Evolutionary conservation across 1,139 yeast genomes (phyloP).

Genomic region (Entelexis paramagnoliae): DNA sequence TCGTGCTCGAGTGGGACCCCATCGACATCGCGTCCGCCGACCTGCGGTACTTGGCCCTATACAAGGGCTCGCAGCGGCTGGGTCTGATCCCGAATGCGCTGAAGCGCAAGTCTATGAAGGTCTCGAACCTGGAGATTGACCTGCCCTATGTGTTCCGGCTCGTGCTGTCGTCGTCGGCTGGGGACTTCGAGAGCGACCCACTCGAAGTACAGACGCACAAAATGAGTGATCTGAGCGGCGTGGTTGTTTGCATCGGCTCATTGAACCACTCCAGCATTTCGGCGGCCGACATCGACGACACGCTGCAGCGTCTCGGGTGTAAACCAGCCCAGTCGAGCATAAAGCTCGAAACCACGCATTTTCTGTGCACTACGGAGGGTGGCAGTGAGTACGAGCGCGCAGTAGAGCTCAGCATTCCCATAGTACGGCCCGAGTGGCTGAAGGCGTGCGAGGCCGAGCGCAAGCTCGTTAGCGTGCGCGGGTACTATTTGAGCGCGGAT

Average conservation of each 20-base stretch:
- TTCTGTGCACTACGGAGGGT: constrained; percentile 63
- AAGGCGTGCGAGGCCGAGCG: constrained; percentile 88
- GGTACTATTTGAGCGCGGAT: constrained; percentile 38
- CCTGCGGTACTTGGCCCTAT: constrained; percentile 64
- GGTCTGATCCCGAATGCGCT: constrained; percentile 82
- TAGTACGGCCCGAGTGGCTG: constrained; percentile 94
- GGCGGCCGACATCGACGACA: constrained; percentile 49
- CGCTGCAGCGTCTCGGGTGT: constrained; percentile 71
- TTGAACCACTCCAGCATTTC: constrained; percentile 48
- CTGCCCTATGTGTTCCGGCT: constrained; percentile 71
- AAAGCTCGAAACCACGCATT: constrained; percentile 88
- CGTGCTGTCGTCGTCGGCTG: constrained; percentile 80
- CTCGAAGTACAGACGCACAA: constrained; percentile 76
- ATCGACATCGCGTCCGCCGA: constrained; percentile 75
- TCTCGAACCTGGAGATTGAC: constrained; percentile 86
- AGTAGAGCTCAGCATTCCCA: constrained; percentile 76
- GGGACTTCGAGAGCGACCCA: constrained; percentile 58
- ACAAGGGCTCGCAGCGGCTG: constrained; percentile 67
- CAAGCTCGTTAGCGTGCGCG: constrained; percentile 85
- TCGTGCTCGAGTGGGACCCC: constrained; percentile 90
- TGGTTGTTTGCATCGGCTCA: constrained; percentile 82
- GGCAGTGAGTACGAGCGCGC: constrained; percentile 68
- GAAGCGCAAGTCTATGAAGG: constrained; percentile 69
- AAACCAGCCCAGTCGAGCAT: constrained; percentile 64
- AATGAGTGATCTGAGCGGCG: constrained; percentile 92